Percentiles rank a stretch among this genome's conserved stretches.
These are phyloP conservation scores for Karstenula rhodostoma DNA, from an alignment of 2,329 filamentous ascomycete species.

Conservation along the genomic window DNA sequence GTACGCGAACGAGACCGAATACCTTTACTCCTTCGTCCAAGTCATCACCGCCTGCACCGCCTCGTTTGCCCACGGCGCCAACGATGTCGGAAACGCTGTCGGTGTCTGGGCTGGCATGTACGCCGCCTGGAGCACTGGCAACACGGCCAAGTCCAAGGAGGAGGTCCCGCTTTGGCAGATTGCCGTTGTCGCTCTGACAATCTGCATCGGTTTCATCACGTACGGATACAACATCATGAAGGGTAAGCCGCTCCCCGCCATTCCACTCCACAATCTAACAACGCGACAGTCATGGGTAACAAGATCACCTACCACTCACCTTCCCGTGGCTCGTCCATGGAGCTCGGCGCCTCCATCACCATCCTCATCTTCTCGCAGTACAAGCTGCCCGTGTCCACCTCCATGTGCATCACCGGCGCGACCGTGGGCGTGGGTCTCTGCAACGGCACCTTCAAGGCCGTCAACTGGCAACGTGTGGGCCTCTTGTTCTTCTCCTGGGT, in stretches of 20 bases:
- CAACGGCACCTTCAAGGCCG: constrained; percentile 72
- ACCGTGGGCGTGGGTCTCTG: constrained; percentile 78
- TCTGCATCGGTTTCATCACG: constrained; percentile 72
- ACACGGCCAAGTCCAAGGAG: constrained; percentile 67
- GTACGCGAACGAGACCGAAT: constrained; percentile 49
- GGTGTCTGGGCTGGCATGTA: constrained; percentile 49
- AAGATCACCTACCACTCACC: constrained; percentile 75
- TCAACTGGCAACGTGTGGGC: constrained; percentile 74
- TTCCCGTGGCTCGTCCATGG: constrained; percentile 70
- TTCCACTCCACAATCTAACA: constrained; percentile 15
- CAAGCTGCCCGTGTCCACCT: constrained; percentile 73
- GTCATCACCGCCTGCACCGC: constrained; percentile 55
- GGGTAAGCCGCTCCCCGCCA: constrained; percentile 30
- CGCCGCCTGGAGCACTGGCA: constrained; percentile 63
- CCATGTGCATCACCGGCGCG: constrained; percentile 75
- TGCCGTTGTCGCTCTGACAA: constrained; percentile 69
- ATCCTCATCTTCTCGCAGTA: constrained; percentile 77
- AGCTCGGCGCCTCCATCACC: constrained; percentile 78
- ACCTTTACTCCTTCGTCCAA: constrained; percentile 59
- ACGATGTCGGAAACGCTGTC: constrained; percentile 62
- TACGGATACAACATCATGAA: constrained; percentile 87
- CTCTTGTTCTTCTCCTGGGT: constrained; percentile 73
- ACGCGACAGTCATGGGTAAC: constrained; percentile 72
- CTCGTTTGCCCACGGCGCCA: constrained; percentile 70
- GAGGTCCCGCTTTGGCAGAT: constrained; percentile 78